Evolutionary conservation across 805 yeast species (phyloP).

Genomic region (Ogataea allantospora): DNA sequence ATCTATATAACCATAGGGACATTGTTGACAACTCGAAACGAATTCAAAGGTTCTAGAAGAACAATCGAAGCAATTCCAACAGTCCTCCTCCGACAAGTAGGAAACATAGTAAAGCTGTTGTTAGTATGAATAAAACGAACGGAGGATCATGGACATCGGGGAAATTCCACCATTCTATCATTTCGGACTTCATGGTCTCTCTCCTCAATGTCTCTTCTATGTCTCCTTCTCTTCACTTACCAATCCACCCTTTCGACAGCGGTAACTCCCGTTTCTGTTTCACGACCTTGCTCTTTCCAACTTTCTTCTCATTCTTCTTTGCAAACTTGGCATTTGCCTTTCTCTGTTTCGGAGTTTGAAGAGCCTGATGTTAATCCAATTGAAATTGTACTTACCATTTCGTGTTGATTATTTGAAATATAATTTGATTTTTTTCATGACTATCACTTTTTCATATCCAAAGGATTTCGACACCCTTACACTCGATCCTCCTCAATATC

Average conservation of each 20-base stretch:
- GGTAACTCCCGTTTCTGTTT: slow-evolving; percentile 44
- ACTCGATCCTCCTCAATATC: slow-evolving; percentile 13
- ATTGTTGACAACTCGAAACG: background rate
- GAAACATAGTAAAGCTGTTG: slow-evolving; percentile 44
- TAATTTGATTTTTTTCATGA: slow-evolving; percentile 1
- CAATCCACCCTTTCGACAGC: slow-evolving; percentile 63
- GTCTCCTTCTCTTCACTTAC: slow-evolving; percentile 35
- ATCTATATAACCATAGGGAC: background rate
- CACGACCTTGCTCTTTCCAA: slow-evolving; percentile 64
- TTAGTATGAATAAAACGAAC: slow-evolving; percentile 4
- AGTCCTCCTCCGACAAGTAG: slow-evolving; percentile 81
- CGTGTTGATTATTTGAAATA: background rate
- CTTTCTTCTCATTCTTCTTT: slow-evolving; percentile 65
- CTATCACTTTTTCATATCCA: slow-evolving; percentile 8
- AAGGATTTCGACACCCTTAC: slow-evolving; percentile 15
- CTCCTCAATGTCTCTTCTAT: too few species aligned
- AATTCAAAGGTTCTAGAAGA: slow-evolving; percentile 38
- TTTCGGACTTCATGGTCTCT: too few species aligned
- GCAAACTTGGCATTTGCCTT: slow-evolving; percentile 83
- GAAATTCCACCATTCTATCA: background rate
- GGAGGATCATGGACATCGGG: background rate
- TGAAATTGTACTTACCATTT: slow-evolving; percentile 6
- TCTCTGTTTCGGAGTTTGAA: slow-evolving; percentile 85
- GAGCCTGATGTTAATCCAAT: slow-evolving; percentile 40
- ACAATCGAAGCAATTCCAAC: slow-evolving; percentile 59